phyloP scores from a whole-genome alignment of 2,329 filamentous ascomycete genomes.

The Cytospora piceicola region DNA sequence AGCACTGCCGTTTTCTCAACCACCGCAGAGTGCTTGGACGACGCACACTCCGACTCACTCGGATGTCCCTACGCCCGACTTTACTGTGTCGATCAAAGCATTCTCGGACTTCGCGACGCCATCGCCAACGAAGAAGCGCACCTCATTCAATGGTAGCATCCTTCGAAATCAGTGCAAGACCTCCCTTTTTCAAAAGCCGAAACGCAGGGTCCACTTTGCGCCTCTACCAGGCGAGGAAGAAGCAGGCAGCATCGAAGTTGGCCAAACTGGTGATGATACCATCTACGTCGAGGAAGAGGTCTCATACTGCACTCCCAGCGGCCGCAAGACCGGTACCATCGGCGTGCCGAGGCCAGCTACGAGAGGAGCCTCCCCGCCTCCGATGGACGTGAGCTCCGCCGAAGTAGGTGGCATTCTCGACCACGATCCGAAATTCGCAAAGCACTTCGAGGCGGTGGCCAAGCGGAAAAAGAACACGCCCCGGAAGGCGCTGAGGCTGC shows the following conservation, averaged over 20 bases:
- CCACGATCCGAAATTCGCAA: constrained; percentile 46
- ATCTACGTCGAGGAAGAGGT: constrained; percentile 22
- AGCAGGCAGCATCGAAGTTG: background rate
- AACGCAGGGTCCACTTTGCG: constrained; percentile 44
- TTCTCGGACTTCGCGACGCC: constrained; percentile 58
- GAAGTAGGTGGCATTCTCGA: constrained; percentile 40
- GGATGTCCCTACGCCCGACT: constrained; percentile 48
- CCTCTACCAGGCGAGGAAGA: constrained; percentile 34
- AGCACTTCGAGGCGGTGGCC: constrained; percentile 53
- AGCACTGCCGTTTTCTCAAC: constrained; percentile 34
- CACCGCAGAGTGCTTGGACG: constrained; percentile 32
- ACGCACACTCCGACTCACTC: constrained; percentile 33
- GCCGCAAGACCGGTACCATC: constrained; percentile 21
- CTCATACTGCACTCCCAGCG: constrained; percentile 22
- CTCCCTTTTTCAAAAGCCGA: constrained; percentile 32
- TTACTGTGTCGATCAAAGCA: constrained; percentile 53
- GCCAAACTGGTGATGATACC: background rate
- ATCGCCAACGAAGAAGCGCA: constrained; percentile 43
- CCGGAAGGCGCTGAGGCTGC: constrained; percentile 36
- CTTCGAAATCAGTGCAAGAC: constrained; percentile 18
- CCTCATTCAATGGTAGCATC: constrained; percentile 8
- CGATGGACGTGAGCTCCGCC: constrained; percentile 15
- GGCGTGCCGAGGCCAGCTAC: constrained; percentile 6
- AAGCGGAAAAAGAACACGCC: constrained; percentile 37
- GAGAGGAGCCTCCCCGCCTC: constrained; percentile 27